Evolutionary conservation across 2,329 filamentous ascomycete genomes (phyloP).

Genomic region (Hypoxylon sp.): DNA sequence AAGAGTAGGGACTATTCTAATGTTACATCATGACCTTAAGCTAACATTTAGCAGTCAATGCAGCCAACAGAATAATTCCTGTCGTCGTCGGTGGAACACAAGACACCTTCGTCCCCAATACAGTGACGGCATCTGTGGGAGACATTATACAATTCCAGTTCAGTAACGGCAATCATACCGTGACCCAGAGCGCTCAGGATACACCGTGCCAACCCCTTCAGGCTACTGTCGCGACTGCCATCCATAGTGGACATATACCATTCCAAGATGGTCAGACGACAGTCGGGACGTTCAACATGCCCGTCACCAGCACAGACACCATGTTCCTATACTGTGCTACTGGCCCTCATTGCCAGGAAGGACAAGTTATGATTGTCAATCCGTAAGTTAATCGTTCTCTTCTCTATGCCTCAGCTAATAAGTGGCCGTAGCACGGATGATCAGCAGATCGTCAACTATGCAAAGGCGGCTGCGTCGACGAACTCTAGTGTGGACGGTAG

Average conservation of each 20-base stretch:
- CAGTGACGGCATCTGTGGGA: slow-evolving; percentile 54
- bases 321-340: slow-evolving; percentile 68
- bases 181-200: slow-evolving; percentile 58
- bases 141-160: slow-evolving; percentile 62
- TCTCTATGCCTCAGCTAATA: slow-evolving; percentile 23
- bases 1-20: slow-evolving; percentile 20
- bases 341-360: slow-evolving; percentile 63
- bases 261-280: slow-evolving; percentile 55
- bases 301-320: slow-evolving; percentile 60
- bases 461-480: slow-evolving; percentile 46
- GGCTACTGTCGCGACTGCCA: slow-evolving; percentile 50
- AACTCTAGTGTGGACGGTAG: slow-evolving; percentile 50
- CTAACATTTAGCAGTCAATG: slow-evolving; percentile 32
- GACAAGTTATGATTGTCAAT: slow-evolving; percentile 68
- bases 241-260: slow-evolving; percentile 61
- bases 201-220: slow-evolving; percentile 59
- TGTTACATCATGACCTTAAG: no score
- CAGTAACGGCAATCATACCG: slow-evolving; percentile 60
- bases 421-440: slow-evolving; percentile 40
- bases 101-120: slow-evolving; percentile 58
- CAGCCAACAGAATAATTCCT: slow-evolving; percentile 51
- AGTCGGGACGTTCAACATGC: slow-evolving; percentile 64
- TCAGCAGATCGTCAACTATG: slow-evolving; percentile 53
- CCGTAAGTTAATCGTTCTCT: slow-evolving; percentile 54
- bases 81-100: slow-evolving; percentile 58